Conservation (phyloP, 139 green algal genomes). For the Coccomyxa sp. region DNA sequence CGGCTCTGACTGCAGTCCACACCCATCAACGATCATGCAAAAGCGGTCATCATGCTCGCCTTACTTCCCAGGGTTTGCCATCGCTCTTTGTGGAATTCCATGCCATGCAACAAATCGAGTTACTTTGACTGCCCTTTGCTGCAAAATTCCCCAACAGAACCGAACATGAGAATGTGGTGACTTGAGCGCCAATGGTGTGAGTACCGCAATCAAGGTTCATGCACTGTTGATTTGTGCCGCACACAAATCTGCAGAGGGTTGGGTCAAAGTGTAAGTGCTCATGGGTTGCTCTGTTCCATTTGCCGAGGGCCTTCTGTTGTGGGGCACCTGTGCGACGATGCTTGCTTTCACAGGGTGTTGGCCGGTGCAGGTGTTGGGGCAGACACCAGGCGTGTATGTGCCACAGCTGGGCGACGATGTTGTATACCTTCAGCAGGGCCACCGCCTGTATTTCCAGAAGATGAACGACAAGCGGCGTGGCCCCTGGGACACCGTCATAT, state of each 20-base stretch:
- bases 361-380: slow-evolving; percentile 3
- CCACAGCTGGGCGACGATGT: slow-evolving; percentile 64
- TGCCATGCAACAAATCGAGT: neutral
- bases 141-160: neutral
- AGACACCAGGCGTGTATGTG: slow-evolving; percentile 41
- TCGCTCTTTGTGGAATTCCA: neutral
- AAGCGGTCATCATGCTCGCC: too few relatives aligned
- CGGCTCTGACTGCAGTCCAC: too few relatives aligned
- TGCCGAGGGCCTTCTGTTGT: too few relatives aligned
- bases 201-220: neutral
- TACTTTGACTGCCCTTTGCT: neutral
- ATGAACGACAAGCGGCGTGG: slow-evolving; percentile 33
- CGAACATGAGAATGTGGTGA: neutral
- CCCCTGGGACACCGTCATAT: slow-evolving; percentile 34
- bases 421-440: slow-evolving; percentile 61
- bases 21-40: too few relatives aligned
- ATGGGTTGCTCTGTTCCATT: neutral
- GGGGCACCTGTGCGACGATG: neutral
- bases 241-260: too few relatives aligned
- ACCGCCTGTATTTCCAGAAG: slow-evolving; percentile 25
- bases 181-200: neutral
- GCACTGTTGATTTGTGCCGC: too few relatives aligned
- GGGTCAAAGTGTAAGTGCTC: neutral
- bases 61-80: neutral
- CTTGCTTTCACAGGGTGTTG: neutral